Evolutionary conservation across 352 stramenopile species (phyloP).

Genomic region (Phytophthora vignae): DNA sequence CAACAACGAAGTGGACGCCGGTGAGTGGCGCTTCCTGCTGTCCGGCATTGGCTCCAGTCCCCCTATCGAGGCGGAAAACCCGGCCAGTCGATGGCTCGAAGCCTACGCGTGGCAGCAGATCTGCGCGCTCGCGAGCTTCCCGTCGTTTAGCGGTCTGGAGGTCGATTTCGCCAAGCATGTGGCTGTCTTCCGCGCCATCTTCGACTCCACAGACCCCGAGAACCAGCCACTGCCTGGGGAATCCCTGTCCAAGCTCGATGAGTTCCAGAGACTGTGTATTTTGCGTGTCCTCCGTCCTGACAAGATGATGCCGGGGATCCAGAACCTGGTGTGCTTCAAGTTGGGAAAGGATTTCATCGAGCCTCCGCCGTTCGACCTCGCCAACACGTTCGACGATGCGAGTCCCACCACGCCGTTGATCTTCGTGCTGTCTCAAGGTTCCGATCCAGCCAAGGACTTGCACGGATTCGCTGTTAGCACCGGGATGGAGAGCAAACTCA

Average conservation of each 20-base stretch:
- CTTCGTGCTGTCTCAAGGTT: constrained; percentile 94
- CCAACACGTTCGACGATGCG: constrained; percentile 93
- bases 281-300: constrained; percentile 84
- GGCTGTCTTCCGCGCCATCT: constrained; percentile 67
- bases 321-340: constrained; percentile 90
- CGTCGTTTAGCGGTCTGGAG: constrained; percentile 45
- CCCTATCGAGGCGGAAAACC: constrained; percentile 33
- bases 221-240: constrained; percentile 79
- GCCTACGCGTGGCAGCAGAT: constrained; percentile 79
- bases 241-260: constrained; percentile 67
- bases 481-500: constrained; percentile 90
- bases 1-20: constrained; percentile 75
- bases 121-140: constrained; percentile 42
- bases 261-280: constrained; percentile 86
- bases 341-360: constrained; percentile 93
- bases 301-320: constrained; percentile 91
- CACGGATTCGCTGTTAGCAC: constrained; percentile 89
- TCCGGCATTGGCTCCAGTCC: constrained; percentile 70
- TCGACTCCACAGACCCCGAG: constrained; percentile 87
- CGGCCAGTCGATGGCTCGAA: constrained; percentile 59
- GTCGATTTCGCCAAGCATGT: constrained; percentile 52
- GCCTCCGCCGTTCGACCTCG: constrained; percentile 91
- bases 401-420: constrained; percentile 91
- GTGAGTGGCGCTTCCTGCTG: constrained; percentile 93
- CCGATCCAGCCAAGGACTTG: constrained; percentile 94